Conservation (phyloP, 2,329 filamentous ascomycete genomes). For the Pseudomassariella vexata region DNA sequence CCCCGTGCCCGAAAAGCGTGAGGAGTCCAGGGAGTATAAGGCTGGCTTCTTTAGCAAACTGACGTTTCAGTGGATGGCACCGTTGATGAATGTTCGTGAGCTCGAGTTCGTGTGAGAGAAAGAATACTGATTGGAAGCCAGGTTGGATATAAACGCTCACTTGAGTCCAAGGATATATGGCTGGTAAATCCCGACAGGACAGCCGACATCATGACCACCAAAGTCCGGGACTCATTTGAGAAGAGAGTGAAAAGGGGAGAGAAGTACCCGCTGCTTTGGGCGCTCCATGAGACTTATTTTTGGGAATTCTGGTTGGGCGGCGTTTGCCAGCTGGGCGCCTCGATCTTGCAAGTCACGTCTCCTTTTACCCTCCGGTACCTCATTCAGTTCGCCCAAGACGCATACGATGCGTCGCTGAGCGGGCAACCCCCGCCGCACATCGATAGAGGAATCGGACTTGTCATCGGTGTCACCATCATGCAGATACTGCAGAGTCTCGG, state of each 20-base stretch:
- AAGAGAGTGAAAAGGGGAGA: slow-evolving; percentile 61
- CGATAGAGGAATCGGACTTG: slow-evolving; percentile 72
- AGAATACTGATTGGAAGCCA: slow-evolving; percentile 28
- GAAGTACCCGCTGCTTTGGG: slow-evolving; percentile 69
- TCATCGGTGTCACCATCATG: slow-evolving; percentile 79
- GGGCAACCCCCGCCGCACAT: slow-evolving; percentile 58
- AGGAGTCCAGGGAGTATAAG: slow-evolving; percentile 60
- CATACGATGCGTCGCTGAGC: slow-evolving; percentile 58
- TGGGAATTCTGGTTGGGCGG: slow-evolving; percentile 82
- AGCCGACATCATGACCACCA: slow-evolving; percentile 62
- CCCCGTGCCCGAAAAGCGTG: slow-evolving; percentile 47
- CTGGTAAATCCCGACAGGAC: slow-evolving; percentile 75
- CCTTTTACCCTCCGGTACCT: slow-evolving; percentile 83
- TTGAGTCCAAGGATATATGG: slow-evolving; percentile 86
- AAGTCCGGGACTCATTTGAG: slow-evolving; percentile 63
- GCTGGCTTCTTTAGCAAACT: slow-evolving; percentile 70
- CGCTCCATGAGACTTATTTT: slow-evolving; percentile 81
- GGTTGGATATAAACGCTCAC: slow-evolving; percentile 77
- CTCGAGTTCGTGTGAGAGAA: no score
- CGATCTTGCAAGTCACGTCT: slow-evolving; percentile 71
- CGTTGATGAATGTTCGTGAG: slow-evolving; percentile 74
- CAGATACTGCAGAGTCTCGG: slow-evolving; percentile 75
- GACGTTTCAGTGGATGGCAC: slow-evolving; percentile 86
- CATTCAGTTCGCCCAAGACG: slow-evolving; percentile 77
- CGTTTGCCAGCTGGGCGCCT: slow-evolving; percentile 66